phyloP scores from a whole-genome alignment of 495 filamentous ascomycete genomes.

The Gamarada debralockiae region DNA sequence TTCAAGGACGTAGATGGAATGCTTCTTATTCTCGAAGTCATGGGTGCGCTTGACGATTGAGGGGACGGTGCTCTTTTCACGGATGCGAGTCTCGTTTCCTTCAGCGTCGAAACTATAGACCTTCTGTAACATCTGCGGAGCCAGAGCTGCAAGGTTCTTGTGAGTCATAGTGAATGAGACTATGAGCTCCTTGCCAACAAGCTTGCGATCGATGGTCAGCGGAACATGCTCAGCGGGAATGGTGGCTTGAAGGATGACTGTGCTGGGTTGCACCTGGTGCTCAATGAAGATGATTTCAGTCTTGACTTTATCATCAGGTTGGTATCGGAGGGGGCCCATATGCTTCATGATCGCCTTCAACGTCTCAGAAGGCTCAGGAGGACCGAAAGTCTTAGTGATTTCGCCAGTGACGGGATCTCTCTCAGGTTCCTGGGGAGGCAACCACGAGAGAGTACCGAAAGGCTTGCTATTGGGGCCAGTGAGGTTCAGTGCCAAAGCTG shows the following conservation, averaged over 20 bases:
- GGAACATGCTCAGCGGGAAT: neutral
- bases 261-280: neutral
- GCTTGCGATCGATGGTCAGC: neutral
- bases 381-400: neutral
- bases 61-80: neutral
- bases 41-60: neutral
- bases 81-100: neutral
- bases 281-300: neutral
- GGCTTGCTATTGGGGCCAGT: too few relatives aligned
- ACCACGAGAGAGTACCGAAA: neutral
- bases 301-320: neutral
- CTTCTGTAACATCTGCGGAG: neutral
- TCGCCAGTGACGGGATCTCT: neutral
- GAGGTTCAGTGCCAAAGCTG: too few relatives aligned
- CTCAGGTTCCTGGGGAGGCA: neutral
- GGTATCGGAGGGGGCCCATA: neutral
- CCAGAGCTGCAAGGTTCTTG: neutral
- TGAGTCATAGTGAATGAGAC: neutral
- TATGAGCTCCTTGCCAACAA: neutral
- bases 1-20: neutral
- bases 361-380: neutral
- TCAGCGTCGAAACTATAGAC: neutral
- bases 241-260: neutral
- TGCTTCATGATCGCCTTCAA: neutral
- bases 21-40: neutral